These are phyloP conservation scores for Silene conica DNA, from an alignment of 148 eudicot genomes.

Conservation along the genomic window DNA sequence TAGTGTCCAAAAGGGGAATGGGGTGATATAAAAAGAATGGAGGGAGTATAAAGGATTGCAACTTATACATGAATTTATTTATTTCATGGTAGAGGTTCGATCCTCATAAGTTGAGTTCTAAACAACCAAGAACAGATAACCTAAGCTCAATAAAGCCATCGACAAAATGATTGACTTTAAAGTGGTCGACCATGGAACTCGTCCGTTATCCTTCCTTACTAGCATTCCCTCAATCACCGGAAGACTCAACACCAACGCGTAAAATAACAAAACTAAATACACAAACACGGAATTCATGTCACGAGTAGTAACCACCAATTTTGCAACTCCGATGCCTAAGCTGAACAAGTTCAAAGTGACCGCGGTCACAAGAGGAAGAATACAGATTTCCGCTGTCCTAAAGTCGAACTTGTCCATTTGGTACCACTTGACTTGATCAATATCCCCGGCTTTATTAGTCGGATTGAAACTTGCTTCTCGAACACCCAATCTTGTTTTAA, in stretches of 20 bases:
- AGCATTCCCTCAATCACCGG: conserved; percentile 32
- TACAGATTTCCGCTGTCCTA: conserved; percentile 22
- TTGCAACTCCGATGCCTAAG: conserved; percentile 19
- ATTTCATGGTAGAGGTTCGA: not conserved
- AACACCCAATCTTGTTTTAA: conserved; percentile 22
- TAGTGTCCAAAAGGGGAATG: too few species aligned
- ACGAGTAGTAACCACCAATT: not conserved
- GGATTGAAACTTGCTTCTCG: conserved; percentile 32
- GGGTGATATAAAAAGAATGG: too few species aligned
- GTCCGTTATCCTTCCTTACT: conserved; percentile 27
- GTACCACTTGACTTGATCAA: conserved; percentile 17
- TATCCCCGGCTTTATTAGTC: conserved; percentile 29
- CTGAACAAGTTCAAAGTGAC: conserved; percentile 21
- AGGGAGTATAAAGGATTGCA: too few species aligned
- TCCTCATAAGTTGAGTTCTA: conserved; percentile 2
- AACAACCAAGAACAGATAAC: conserved; percentile 6
- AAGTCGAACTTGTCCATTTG: conserved; percentile 32
- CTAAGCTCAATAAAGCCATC: conserved; percentile 2
- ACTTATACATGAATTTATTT: not conserved
- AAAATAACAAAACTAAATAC: conserved; percentile 20
- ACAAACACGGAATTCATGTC: conserved; percentile 19
- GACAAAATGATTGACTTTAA: conserved; percentile 16
- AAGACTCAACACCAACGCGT: conserved; percentile 13
- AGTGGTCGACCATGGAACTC: conserved; percentile 13
- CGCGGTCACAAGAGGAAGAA: conserved; percentile 22